phyloP scores from a whole-genome alignment of 2,329 filamentous ascomycete species.

The Zymoseptoria brevis region DNA sequence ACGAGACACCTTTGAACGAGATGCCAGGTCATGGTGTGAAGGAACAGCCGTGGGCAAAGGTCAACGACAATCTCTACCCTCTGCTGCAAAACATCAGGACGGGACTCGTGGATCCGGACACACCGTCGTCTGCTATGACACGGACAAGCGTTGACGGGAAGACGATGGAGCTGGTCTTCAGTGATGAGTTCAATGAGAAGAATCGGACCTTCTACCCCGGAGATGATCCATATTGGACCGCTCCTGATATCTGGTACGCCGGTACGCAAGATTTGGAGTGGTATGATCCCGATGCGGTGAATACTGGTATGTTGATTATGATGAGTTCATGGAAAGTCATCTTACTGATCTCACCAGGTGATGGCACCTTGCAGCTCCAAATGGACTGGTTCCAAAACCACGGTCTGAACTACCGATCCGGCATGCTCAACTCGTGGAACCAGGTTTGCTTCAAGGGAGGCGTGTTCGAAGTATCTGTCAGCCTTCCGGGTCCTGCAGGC shows the following conservation, averaged over 20 bases:
- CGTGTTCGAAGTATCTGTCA: conserved; percentile 46
- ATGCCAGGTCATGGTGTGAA: conserved; percentile 27
- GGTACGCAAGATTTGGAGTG: conserved; percentile 45
- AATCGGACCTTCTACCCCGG: conserved; percentile 49
- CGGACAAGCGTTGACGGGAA: conserved; percentile 40
- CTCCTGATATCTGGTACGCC: conserved; percentile 48
- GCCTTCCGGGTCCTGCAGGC: conserved; percentile 44
- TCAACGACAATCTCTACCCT: conserved; percentile 42
- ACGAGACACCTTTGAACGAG: conserved; percentile 34
- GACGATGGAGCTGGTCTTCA: conserved; percentile 45
- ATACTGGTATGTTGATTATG: conserved; percentile 30
- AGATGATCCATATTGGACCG: conserved; percentile 50
- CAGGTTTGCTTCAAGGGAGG: conserved; percentile 48
- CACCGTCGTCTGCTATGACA: conserved; percentile 40
- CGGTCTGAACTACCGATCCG: conserved; percentile 43
- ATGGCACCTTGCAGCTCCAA: conserved; percentile 44
- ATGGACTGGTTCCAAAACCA: conserved; percentile 61
- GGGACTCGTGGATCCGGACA: conserved; percentile 46
- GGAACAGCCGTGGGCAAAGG: conserved; percentile 36
- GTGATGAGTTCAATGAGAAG: conserved; percentile 48
- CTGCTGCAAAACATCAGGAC: conserved; percentile 42
- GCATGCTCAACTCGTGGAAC: conserved; percentile 49
- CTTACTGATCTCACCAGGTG: conserved; percentile 2
- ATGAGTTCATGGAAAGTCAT: background rate
- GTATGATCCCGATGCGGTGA: conserved; percentile 47